These are phyloP conservation scores for Metschnikowia cubensis DNA, from an alignment of 805 yeast genomes.

Conservation along the genomic window DNA sequence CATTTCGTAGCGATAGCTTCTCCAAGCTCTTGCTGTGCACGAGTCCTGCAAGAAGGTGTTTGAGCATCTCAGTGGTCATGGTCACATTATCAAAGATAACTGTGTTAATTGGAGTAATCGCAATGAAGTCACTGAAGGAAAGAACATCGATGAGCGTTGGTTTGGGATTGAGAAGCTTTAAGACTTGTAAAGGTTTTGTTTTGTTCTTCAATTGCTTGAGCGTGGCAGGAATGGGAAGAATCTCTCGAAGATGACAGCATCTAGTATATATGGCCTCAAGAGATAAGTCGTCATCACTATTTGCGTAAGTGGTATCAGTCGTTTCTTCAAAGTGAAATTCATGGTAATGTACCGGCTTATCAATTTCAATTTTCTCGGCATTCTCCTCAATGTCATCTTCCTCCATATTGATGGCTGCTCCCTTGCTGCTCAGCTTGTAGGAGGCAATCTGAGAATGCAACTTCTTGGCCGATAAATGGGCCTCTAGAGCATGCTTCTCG, in stretches of 20 bases:
- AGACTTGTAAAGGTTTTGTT: constrained; percentile 48
- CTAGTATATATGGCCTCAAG: constrained; percentile 49
- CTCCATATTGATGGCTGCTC: constrained; percentile 12
- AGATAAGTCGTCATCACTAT: constrained; percentile 24
- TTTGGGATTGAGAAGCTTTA: constrained; percentile 53
- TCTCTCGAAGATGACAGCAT: constrained; percentile 48
- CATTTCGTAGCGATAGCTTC: constrained; percentile 52
- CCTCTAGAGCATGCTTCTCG: constrained; percentile 70
- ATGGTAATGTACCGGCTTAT: constrained; percentile 65
- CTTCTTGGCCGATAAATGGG: constrained; percentile 66
- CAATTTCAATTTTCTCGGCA: constrained; percentile 46
- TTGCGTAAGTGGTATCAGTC: constrained; percentile 5
- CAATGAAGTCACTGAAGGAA: constrained; percentile 54
- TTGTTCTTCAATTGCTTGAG: constrained; percentile 51
- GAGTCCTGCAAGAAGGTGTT: constrained; percentile 45
- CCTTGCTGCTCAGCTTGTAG: constrained; percentile 27
- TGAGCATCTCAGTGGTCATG: constrained; percentile 51
- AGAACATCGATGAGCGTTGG: constrained; percentile 56
- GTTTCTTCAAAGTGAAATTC: constrained; percentile 43
- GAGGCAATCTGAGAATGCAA: constrained; percentile 62
- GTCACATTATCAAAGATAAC: constrained; percentile 56
- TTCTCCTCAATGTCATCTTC: constrained; percentile 19
- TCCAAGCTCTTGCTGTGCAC: constrained; percentile 42
- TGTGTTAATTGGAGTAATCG: constrained; percentile 53
- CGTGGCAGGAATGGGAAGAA: constrained; percentile 48